Evolutionary conservation across 768 basidiomycete species (phyloP).

Genomic region (Botryobasidium botryosum): DNA sequence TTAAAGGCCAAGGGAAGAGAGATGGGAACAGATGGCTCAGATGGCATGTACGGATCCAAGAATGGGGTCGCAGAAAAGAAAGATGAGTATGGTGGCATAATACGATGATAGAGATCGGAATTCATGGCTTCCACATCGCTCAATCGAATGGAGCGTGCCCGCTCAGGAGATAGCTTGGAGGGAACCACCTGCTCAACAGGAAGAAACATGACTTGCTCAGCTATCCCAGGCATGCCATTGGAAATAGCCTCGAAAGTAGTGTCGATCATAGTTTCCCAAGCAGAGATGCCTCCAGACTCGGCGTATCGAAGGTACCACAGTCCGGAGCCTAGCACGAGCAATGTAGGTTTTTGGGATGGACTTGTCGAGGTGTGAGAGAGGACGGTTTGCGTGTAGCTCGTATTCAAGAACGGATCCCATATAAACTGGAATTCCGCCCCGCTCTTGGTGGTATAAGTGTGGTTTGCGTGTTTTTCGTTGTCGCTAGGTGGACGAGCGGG

Average conservation of each 20-base stretch:
- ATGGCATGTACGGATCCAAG: too few species aligned
- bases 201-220: constrained; percentile 60
- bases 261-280: constrained; percentile 67
- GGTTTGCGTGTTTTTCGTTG: constrained; percentile 52
- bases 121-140: constrained; percentile 88
- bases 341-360: constrained; percentile 28
- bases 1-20: constrained; percentile 70
- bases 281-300: constrained; percentile 51
- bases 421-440: constrained; percentile 35
- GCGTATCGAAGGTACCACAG: constrained; percentile 80
- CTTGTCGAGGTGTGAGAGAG: too few species aligned
- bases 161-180: constrained; percentile 44
- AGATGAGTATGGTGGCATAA: constrained; percentile 23
- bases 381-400: constrained; percentile 33
- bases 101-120: constrained; percentile 57
- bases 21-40: constrained; percentile 24
- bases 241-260: constrained; percentile 36
- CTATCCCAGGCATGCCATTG: constrained; percentile 25
- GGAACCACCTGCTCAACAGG: constrained; percentile 60
- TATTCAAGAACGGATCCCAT: constrained; percentile 85
- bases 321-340: constrained; percentile 73
- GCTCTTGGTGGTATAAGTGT: too few species aligned
- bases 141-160: constrained; percentile 49
- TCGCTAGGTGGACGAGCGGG: constrained; percentile 36
- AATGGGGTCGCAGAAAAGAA: constrained; percentile 16